Base-by-base conservation (phyloP, 441 rosid species). In the Pelargonium myrrhifolium region DNA sequence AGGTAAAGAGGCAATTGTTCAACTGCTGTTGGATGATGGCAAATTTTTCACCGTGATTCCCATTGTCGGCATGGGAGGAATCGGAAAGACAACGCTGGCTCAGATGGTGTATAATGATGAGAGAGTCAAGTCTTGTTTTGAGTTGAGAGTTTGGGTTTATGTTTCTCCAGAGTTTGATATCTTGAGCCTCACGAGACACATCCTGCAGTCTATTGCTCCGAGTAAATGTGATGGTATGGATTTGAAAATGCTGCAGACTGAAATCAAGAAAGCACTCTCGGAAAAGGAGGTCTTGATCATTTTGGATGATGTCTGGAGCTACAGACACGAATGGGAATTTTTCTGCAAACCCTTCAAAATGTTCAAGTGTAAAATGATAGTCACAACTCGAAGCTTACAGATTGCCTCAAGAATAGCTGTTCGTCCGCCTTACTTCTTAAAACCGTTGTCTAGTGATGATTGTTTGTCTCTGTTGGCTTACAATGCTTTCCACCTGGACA, bases 301-400 rank as follows among this genome's bases (percentile, higher is more conserved):
- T 2, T 9, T 73, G 1, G 66, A 68, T 58, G 72, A 56, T 31
- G 72, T 64, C 3, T 58, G 69, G 68, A 40, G 2, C 6, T 68
- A 67, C 12, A 43, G 18, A 5, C 1, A n/a, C 6, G 42, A 43
- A 0, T 55, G 45, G 61, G 53, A 73, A 8, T 3, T 12, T 15
- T 3, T 73, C 2, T 51, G 43, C 6, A 8, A 42, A 0, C n/a
- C 45, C 15, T 60, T 72, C 31, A 17, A 12, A 6, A 7, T 0
- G 47, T 35, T 0, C 6, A 0, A 10, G 69, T 63, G 65, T 31
- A 64, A 39, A 20, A 53, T 68, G 14, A 18, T 73, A 58, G 62
- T 73, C 51, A 73, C 72, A 11, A 43, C 69, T 2, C 18, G 65
- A n/a, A n/a, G n/a, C n/a, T n/a, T n/a, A n/a, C n/a, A n/a, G n/a